Percentiles rank a stretch among this genome's conserved stretches.
These are phyloP conservation scores for Thermoascus crustaceus DNA, from an alignment of 2,329 filamentous ascomycete species.

Conservation along the genomic window DNA sequence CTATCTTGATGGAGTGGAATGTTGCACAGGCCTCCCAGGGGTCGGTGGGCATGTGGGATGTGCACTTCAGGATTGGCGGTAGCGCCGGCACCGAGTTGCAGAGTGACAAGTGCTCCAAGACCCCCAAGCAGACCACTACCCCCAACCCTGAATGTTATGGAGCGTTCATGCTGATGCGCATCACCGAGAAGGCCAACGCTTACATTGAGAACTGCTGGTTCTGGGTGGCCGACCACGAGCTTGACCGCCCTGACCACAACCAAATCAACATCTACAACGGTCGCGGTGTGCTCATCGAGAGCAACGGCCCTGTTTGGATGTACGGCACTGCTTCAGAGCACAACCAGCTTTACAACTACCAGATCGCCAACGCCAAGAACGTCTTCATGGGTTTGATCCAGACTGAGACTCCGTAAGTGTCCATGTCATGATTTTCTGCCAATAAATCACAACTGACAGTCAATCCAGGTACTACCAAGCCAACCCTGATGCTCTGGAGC, in stretches of 20 bases:
- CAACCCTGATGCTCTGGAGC: slow-evolving; percentile 62
- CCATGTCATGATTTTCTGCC: neutral
- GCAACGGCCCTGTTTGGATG: slow-evolving; percentile 70
- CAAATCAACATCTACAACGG: slow-evolving; percentile 75
- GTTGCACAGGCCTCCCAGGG: slow-evolving; percentile 57
- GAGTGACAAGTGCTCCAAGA: slow-evolving; percentile 70
- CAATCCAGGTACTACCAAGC: slow-evolving; percentile 58
- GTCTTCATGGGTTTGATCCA: slow-evolving; percentile 79
- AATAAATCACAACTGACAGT: slow-evolving; percentile 1
- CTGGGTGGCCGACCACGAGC: slow-evolving; percentile 86
- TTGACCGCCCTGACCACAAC: slow-evolving; percentile 62
- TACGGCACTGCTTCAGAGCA: slow-evolving; percentile 64
- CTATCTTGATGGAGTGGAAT: slow-evolving; percentile 90
- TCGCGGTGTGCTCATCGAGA: slow-evolving; percentile 74
- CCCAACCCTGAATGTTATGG: slow-evolving; percentile 63
- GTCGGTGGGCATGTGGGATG: slow-evolving; percentile 79
- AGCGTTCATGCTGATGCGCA: slow-evolving; percentile 57
- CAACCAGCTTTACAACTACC: slow-evolving; percentile 66
- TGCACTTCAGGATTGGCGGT: slow-evolving; percentile 90
- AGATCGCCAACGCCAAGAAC: slow-evolving; percentile 66
- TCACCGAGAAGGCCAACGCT: slow-evolving; percentile 50
- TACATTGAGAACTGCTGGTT: slow-evolving; percentile 89
- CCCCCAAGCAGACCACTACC: slow-evolving; percentile 52
- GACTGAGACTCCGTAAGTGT: slow-evolving; percentile 70
- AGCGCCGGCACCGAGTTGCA: slow-evolving; percentile 76